A percentile compares a stretch with the other conserved stretches of the same genome.
Conservation (phyloP, 192 early-diverging fungal genomes). For the Podila epicladia region DNA sequence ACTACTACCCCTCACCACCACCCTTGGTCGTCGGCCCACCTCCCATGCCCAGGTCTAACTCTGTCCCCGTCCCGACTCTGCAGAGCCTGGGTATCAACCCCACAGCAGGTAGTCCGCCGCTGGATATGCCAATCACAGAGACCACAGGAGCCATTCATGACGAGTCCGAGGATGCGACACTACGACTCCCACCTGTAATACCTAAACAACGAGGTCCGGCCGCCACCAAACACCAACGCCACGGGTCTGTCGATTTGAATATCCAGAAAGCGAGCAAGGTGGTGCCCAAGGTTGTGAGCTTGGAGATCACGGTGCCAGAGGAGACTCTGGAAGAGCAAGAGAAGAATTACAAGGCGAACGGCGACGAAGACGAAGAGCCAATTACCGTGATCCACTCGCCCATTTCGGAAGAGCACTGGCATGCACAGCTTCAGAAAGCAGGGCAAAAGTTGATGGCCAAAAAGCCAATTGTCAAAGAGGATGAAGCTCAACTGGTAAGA, state of each 20-base stretch:
- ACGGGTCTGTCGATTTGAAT: not conserved
- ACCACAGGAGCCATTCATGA: slow-evolving; percentile 20
- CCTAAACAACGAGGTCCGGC: slow-evolving; percentile 4
- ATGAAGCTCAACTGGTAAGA: slow-evolving; percentile 58
- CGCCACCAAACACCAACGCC: not conserved
- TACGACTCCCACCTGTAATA: slow-evolving; percentile 22
- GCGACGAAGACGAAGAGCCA: slow-evolving; percentile 25
- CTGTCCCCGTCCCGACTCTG: slow-evolving; percentile 22
- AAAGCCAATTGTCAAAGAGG: slow-evolving; percentile 20
- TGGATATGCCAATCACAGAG: slow-evolving; percentile 5
- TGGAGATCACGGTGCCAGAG: not conserved
- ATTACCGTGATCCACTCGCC: slow-evolving; percentile 39
- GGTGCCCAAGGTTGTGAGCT: not conserved
- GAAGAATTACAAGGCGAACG: not conserved
- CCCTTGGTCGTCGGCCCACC: slow-evolving; percentile 1
- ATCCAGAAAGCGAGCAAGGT: not conserved
- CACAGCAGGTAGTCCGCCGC: not conserved
- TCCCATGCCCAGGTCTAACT: slow-evolving; percentile 32
- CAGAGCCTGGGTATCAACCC: slow-evolving; percentile 21
- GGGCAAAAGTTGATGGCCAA: slow-evolving; percentile 23
- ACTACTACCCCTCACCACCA: slow-evolving; percentile 19
- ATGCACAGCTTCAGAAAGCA: slow-evolving; percentile 26
- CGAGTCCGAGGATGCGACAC: slow-evolving; percentile 56
- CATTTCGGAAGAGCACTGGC: slow-evolving; percentile 30
- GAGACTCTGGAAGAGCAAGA: not conserved